Evolutionary conservation across 345 rosid species (phyloP).

Genomic region (Salix koriyanagi): DNA sequence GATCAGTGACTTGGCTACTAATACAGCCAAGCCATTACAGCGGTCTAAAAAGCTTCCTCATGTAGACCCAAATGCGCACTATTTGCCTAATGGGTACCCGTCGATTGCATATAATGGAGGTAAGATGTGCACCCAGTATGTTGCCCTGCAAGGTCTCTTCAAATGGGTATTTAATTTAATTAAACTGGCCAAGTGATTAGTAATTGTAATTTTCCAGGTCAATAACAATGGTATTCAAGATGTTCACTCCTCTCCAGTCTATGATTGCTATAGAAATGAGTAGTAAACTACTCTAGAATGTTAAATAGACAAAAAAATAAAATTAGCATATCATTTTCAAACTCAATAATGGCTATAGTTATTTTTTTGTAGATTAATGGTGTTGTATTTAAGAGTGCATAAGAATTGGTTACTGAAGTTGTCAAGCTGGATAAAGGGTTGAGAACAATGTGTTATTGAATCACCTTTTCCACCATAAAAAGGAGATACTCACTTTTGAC

Average conservation of each 20-base stretch:
- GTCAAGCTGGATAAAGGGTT: not conserved
- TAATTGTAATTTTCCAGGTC: not conserved
- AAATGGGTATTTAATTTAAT: not conserved
- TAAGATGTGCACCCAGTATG: not conserved
- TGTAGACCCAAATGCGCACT: not conserved
- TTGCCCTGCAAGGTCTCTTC: not conserved
- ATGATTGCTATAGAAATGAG: not conserved
- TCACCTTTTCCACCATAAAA: not conserved
- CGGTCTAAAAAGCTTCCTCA: not conserved
- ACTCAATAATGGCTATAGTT: not conserved
- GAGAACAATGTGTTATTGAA: not conserved
- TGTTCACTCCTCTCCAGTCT: not conserved
- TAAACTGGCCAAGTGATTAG: not conserved
- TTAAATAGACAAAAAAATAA: not conserved
- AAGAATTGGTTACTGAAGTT: not conserved
- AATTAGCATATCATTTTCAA: not conserved
- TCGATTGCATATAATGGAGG: conserved; percentile 1
- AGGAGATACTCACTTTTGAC: not conserved
- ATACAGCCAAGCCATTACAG: conserved; percentile 8
- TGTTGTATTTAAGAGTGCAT: not conserved
- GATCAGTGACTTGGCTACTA: conserved; percentile 6
- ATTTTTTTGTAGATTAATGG: not conserved
- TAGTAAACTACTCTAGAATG: conserved; percentile 1
- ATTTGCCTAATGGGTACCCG: not conserved
- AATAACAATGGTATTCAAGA: not conserved